These are phyloP conservation scores for Phyllosticta ampelicida DNA, from an alignment of 2,329 filamentous ascomycete genomes.

Conservation along the genomic window DNA sequence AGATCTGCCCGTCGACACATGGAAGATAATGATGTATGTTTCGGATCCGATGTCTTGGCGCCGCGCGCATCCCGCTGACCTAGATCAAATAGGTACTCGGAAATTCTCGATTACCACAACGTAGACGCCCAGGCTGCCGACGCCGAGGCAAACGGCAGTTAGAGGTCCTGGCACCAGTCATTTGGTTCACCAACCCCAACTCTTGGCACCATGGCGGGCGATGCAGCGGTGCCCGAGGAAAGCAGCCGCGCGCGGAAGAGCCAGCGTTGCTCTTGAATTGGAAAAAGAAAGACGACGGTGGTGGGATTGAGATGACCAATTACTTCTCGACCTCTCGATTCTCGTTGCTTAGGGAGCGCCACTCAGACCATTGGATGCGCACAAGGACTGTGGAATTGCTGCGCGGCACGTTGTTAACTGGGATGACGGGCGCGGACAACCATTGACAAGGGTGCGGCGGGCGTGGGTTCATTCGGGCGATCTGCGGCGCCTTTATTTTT, in stretches of 20 bases:
- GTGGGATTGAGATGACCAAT: neutral
- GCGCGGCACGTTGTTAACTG: neutral
- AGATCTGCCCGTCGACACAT: slow-evolving; percentile 94
- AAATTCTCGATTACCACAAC: slow-evolving; percentile 98
- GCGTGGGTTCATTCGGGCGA: neutral
- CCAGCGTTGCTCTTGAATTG: neutral
- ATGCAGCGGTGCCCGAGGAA: neutral
- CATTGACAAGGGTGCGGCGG: neutral
- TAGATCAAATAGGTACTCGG: slow-evolving; percentile 65
- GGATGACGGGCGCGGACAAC: neutral
- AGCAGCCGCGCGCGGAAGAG: neutral
- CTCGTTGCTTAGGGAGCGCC: neutral
- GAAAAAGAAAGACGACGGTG: neutral
- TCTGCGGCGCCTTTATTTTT: neutral
- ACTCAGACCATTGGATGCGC: neutral
- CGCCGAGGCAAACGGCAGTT: slow-evolving; percentile 16
- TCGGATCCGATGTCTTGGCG: neutral
- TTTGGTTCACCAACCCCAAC: neutral
- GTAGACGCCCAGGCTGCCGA: slow-evolving; percentile 46
- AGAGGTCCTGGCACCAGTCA: neutral
- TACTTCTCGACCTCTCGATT: neutral
- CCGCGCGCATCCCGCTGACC: neutral
- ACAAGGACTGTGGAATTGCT: neutral
- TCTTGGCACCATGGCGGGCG: neutral
- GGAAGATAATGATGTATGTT: slow-evolving; percentile 99